Evolutionary conservation across 2,329 filamentous ascomycete genomes (phyloP).

Genomic region (Aquanectria penicillioides): DNA sequence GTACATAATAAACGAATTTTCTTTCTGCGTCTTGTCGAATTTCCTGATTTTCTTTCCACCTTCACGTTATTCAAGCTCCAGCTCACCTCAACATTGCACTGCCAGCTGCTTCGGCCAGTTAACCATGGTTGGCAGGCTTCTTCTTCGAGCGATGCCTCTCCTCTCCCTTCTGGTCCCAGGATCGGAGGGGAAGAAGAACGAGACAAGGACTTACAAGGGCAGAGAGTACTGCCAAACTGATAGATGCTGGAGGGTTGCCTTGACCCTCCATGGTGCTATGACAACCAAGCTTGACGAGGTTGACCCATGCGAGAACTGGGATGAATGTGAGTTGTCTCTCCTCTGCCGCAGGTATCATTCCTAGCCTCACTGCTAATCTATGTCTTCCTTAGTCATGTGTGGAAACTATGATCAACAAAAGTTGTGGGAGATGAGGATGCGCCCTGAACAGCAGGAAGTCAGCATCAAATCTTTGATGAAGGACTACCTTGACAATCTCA

Average conservation of each 20-base stretch:
- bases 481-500: not conserved
- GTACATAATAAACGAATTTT: too few relatives aligned
- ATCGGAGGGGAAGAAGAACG: not conserved
- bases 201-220: not conserved
- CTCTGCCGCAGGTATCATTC: not conserved
- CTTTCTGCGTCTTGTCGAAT: too few relatives aligned
- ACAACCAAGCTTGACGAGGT: not conserved
- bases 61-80: not conserved
- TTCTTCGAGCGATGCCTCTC: not conserved
- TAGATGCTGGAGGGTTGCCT: conserved; percentile 9
- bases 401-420: conserved; percentile 12
- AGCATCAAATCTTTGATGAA: not conserved
- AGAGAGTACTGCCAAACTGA: not conserved
- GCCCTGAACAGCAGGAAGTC: not conserved
- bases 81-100: not conserved
- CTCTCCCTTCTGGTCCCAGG: not conserved
- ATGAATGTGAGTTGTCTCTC: conserved; percentile 22
- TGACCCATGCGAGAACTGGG: conserved; percentile 28
- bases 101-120: not conserved
- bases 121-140: not conserved
- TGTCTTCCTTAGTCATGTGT: conserved; percentile 12
- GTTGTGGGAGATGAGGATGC: not conserved
- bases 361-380: not conserved
- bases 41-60: too few relatives aligned
- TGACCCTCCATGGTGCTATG: conserved; percentile 4